Base-by-base conservation (phyloP, 1,284 basidiomycete genomes). In the Cerioporus squamosus region DNA sequence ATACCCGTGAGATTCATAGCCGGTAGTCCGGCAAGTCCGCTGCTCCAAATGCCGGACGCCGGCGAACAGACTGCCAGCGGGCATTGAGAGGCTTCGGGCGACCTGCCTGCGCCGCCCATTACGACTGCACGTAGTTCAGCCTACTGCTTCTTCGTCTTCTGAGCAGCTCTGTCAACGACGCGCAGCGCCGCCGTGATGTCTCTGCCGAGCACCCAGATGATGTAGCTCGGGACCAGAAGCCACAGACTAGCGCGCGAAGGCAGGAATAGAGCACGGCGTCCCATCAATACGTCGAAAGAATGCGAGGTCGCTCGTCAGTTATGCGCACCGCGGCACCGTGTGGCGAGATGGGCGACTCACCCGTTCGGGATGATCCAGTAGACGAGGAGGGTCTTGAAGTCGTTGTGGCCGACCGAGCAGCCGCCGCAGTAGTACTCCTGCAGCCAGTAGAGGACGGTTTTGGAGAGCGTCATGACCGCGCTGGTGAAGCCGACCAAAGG, bases 371-470 rank as follows among this genome's bases (percentile, higher is more conserved):
- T 70, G 61, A 93, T 79, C 84, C 86, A 95, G 59, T 86, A 82
- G 44, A 87, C 66, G 45, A 91, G 62, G 33, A 89, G 72, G 33
- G 81, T 80, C 57, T 70, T 65, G 24, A 75, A 60, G 36, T 77
- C 69, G 70, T 96, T 96, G 71, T 96, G 94, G 4, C 91, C 91
- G 15, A 88, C 78, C 24, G 85, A 80, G 70, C 93, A 94, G 23
- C 78, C 81, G 20, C 79, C 79, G 70, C 90, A 91, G 68, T 79
- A 91, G 69, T 87, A 87, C 72, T 94, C 92, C 69, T 93, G 87
- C 7, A 81, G 70, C 80, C 84, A 86, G 74, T 95, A 97, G n/a
- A 96, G 80, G 5, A 86, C 72, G 1, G 94, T 97, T 79, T 96
- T 96, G 59, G 86, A 85, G 24, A 94, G 75, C 0, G 94, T 97